Base-by-base conservation (phyloP, 768 basidiomycete genomes). In the Asterophora lycoperdoides region DNA sequence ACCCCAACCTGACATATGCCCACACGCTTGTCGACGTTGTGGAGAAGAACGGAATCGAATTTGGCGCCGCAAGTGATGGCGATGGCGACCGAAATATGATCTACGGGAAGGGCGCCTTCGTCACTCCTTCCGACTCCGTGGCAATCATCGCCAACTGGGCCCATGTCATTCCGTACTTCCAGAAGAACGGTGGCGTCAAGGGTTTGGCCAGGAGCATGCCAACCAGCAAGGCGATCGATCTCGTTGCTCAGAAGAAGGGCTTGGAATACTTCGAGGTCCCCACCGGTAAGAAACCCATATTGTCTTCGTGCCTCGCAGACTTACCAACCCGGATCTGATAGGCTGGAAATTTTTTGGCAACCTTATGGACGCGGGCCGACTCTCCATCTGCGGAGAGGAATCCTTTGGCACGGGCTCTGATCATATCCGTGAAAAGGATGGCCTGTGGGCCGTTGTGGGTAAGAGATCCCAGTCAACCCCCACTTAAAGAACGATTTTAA, bases 331-430 rank as follows among this genome's bases (percentile, higher is more conserved):
- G 6, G 40, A 37, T 37, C 17, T 10, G 26, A 9, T 55, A 93
- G 94, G 95, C 55, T 97, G 93, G 93, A 99, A 99, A 70, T 99
- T 99, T 81, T 99, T 99, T 64, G 96, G 96, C 40, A 99, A 98
- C 71, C 75, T 99, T 59, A 99, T 99, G 96, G 96, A 99, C 65
- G 96, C 96, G 15, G 95, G 94, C 0, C 80, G 92, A 37, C 80
- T 99, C 42, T 97, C 95, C 42, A 98, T 99, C 64, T 99, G 96
- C 61, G 96, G 96, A 49, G 96, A 99, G 66, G 96, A 99, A 71
- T 94, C 92, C 3, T 99, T 99, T 67, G 96, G 96, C 49, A 99
- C 96, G 7, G 96, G 96, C n/a, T 98, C 95, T 11, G 96, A 99
- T 69, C 96, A 99, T 68, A 95, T 99, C 60, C 89, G 96, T 53